Conservation (phyloP, 208 protist genomes). For the Novymonas esmeraldas region DNA sequence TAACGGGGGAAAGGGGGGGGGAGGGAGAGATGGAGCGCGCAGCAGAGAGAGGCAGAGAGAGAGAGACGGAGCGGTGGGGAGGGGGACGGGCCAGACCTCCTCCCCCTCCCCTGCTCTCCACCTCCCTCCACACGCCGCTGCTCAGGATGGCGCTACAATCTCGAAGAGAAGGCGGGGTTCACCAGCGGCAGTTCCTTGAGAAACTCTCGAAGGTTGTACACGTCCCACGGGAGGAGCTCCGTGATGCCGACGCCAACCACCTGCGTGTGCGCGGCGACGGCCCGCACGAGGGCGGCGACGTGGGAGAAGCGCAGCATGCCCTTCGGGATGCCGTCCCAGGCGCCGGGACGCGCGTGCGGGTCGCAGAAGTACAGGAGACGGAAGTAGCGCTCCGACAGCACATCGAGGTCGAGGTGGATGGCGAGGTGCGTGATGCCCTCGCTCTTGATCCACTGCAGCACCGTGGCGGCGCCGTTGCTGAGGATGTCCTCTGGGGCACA, state of each 20-base stretch:
- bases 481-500: conserved; percentile 19
- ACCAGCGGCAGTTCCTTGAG: conserved; percentile 28
- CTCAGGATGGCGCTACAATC: too few species aligned
- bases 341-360: conserved; percentile 10
- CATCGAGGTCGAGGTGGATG: conserved; percentile 44
- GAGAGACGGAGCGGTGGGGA: too few species aligned
- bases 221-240: conserved; percentile 42
- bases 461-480: conserved; percentile 9
- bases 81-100: too few species aligned
- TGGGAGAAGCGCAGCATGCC: conserved; percentile 25
- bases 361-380: conserved; percentile 27
- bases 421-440: conserved; percentile 41
- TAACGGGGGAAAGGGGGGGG: too few species aligned
- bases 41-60: too few species aligned
- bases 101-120: background rate
- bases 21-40: too few species aligned
- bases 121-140: too few species aligned
- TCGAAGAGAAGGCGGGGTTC: conserved; percentile 8
- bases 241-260: conserved; percentile 42
- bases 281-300: conserved; percentile 21
- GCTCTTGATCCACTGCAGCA: conserved; percentile 27
- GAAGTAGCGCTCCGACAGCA: conserved; percentile 29
- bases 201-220: conserved; percentile 18
- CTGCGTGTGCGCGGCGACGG: conserved; percentile 16
- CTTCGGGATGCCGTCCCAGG: conserved; percentile 21